Evolutionary conservation across 2,329 filamentous ascomycete species (phyloP), one percentile per base, ranked within the genome.

Genomic region (Fusarium stilboides): DNA sequence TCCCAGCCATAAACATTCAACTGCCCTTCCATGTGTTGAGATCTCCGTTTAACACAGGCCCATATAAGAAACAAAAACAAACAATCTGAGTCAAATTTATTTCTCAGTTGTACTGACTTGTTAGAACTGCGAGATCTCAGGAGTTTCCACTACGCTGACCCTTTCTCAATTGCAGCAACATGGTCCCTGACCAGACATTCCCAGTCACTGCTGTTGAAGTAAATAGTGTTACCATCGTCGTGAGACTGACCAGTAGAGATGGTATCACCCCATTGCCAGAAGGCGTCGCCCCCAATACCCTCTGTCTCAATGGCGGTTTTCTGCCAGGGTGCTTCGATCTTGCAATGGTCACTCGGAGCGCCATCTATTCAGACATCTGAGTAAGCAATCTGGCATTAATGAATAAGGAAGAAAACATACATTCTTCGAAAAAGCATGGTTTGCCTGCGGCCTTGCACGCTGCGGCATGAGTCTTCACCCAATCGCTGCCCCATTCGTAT

Each of bases 241-340:
- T 77, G 74, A 1, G 81, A 78, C 62, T 77, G 76, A 3, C 83
- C 83, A 12, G 64, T 77, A 74, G 81, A 82, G 34, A 81, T 67
- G 12, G 67, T 73, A 57, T 81, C 79, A n/a, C 80, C 80, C 65
- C 79, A 78, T 62, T 82, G 80, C 80, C 80, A 82, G 58, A 80
- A 81, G 20, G 76, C 60, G 58, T 81, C 80, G 6, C 65, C 79
- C 3, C 68, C 77, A 69, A 79, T 78, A 28, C 80, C 73, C 3
- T 59, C 54, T 3, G 75, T 70, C 12, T 69, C 68, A 2, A 76
- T 69, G 6, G 79, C 76, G 5, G 75, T 72, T 43, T 74, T 51
- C 61, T 82, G 68, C 68, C 80, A 86, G 68, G 91, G 85, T 70
- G 79, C 78, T 57, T 91, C 89, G 68, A 79, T 77, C 36, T 68